Evolutionary conservation across 2,329 filamentous ascomycete genomes (phyloP).

Genomic region (Cordyceps pruinosa): DNA sequence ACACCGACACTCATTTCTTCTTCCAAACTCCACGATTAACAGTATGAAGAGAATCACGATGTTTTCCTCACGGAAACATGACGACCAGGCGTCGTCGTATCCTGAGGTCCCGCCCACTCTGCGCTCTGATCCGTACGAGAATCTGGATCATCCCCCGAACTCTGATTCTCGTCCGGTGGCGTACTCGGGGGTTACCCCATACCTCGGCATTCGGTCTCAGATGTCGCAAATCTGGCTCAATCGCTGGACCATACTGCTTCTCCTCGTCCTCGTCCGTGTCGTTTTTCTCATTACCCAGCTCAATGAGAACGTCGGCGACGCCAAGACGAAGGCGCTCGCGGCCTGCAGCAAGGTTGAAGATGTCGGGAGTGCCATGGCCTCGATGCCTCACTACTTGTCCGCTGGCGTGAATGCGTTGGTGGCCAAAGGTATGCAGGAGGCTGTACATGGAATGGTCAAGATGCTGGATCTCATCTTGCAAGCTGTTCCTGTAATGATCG

Average conservation of each 20-base stretch:
- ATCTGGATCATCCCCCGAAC: conserved; percentile 25
- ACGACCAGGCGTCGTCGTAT: conserved; percentile 24
- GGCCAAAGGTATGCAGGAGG: conserved; percentile 70
- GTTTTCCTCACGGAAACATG: conserved; percentile 29
- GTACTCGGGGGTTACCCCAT: conserved; percentile 71
- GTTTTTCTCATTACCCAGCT: conserved; percentile 69
- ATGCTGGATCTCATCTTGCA: conserved; percentile 74
- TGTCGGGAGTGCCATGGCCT: conserved; percentile 90
- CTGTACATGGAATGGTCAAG: conserved; percentile 71
- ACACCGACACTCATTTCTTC: not conserved
- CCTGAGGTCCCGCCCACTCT: conserved; percentile 33
- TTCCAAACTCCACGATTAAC: conserved; percentile 14
- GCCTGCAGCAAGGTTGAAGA: conserved; percentile 91
- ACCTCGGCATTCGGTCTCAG: conserved; percentile 81
- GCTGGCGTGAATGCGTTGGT: conserved; percentile 81
- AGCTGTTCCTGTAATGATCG: conserved; percentile 76
- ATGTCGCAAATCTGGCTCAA: conserved; percentile 97
- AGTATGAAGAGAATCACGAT: conserved; percentile 29
- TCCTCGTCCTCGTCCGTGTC: conserved; percentile 77
- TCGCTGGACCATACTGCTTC: conserved; percentile 84
- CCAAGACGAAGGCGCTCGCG: conserved; percentile 73
- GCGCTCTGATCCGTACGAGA: conserved; percentile 30
- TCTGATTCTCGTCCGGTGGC: conserved; percentile 42
- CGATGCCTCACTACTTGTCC: conserved; percentile 94
- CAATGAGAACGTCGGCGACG: conserved; percentile 65